Base-by-base conservation (phyloP, 2,329 filamentous ascomycete species). In the Colletotrichum theobromicola region DNA sequence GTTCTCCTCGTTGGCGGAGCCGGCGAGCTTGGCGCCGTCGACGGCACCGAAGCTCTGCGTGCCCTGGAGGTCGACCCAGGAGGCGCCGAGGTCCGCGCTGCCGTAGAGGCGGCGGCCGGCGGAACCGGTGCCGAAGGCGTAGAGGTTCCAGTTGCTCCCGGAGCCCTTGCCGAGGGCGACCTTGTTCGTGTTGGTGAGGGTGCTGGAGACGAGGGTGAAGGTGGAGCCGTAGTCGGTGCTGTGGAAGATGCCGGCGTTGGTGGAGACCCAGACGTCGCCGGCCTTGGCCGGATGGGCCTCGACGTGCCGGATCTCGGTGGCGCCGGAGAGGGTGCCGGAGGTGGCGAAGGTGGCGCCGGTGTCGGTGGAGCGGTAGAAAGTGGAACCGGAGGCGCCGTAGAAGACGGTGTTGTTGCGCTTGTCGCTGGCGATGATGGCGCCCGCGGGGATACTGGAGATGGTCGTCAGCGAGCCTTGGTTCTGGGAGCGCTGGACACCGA, bases 241-340 rank as follows among this genome's bases (percentile, higher is more conserved):
- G 77, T 87, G 87, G 83, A 89, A 91, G 64, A 92, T 81, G 12
- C 90, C 90, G 0, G 78, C 82, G 70, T 90, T 84, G 0, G 90
- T 91, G 2, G 89, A 90, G 2, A 89, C 89, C 81, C 87, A 90
- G 58, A 94, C 87, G 62, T 92, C 90, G n/a, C 93, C 92, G 0
- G 90, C 89, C 13, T 86, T 84, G 13, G 87, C 85, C 0, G 92
- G 91, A 75, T 92, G 87, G 1, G 86, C 86, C 18, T 88, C 89
- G 16, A 94, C 86, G 34, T 88, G 86, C 53, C 91, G 91, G 70
- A 93, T 83, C n/a, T 83, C 78, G 4, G 81, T 84, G 3, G 83
- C 85, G 13, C 82, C 82, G 4, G 80, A 82, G 0, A 89, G 79
- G 0, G 83, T 77, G 0, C 83, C 82, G 0, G 76, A 81, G 9